Evolutionary conservation across 441 rosid genomes (phyloP), one percentile per base, ranked within the genome.

Genomic region (Biscutella auriculata): DNA sequence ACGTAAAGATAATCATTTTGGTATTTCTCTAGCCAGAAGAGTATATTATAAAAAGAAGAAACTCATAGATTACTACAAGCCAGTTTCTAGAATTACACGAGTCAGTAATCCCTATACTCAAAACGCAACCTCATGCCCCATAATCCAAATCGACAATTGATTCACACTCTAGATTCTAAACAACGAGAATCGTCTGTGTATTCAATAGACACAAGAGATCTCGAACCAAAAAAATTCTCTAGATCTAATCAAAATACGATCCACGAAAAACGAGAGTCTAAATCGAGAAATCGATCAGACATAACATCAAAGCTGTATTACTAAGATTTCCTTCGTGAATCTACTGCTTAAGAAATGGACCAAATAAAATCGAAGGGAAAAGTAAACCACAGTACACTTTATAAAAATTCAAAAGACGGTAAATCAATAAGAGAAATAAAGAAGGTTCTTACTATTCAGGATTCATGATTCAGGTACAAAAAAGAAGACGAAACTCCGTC

Each of bases 361-460:
- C 44, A 9, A 45, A 28, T 19, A 36, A 9, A 50, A 15, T 45
- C 45, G 7, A 23, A 9, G 56, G 23, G 8, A 6, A 27, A 16
- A 35, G 7, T 41, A 57, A 35, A 32, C 11, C 17, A 65, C 35
- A 30, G 12, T 16, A 40, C 17, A 49, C 9, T 33, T 37, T 28
- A 16, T n/a, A 34, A 5, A 17, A 14, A n/a, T n/a, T 30, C 21
- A 46, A 26, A 42, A 57, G 26, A 34, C 4, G 58, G 14, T 32
- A 48, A 25, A 30, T 39, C 4, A 19, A 54, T n/a, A 21, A 3
- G 43, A 46, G 9, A 0, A 16, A 21, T 15, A 21, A n/a, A 7
- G 6, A 3, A 63, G 7, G 76, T 79, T 56, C 55, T 50, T 81
- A 92, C 98, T 88, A 92, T 79, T 92, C 98, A 57, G 89, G 87